Percentiles rank a stretch among this genome's conserved stretches.
phyloP scores from a whole-genome alignment of 805 yeast genomes.

The Pichia deserticola region DNA sequence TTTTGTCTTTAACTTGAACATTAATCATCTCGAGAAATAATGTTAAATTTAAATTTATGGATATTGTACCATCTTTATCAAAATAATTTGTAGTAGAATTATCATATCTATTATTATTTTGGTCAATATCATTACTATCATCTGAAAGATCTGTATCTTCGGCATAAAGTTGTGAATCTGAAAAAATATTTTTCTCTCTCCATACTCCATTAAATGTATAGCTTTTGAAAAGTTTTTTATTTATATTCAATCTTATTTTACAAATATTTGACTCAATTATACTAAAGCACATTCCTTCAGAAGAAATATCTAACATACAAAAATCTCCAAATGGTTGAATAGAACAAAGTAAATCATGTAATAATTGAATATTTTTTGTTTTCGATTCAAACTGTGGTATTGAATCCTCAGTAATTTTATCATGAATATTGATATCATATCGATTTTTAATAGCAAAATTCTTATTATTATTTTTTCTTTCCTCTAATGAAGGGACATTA shows the following conservation, averaged over 20 bases:
- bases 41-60: conserved; percentile 36
- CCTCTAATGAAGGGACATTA: too few relatives aligned
- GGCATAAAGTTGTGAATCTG: conserved; percentile 1
- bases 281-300: conserved; percentile 45
- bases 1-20: conserved; percentile 29
- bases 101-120: conserved; percentile 9
- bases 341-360: conserved; percentile 23
- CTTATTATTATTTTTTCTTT: too few relatives aligned
- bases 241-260: conserved; percentile 31
- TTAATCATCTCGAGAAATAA: conserved; percentile 46
- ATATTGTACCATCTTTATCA: conserved; percentile 12
- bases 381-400: conserved; percentile 21
- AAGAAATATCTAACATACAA: conserved; percentile 31
- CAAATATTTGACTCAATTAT: conserved; percentile 40
- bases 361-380: conserved; percentile 19
- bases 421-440: too few relatives aligned
- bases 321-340: conserved; percentile 25
- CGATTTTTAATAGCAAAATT: too few relatives aligned
- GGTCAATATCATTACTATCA: conserved; percentile 7
- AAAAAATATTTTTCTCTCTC: background rate
- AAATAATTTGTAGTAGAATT: background rate
- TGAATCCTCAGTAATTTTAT: background rate
- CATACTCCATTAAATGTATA: conserved; percentile 20
- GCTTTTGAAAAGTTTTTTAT: conserved; percentile 29
- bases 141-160: conserved; percentile 9